These are phyloP conservation scores for Aspergillus awamori DNA, from an alignment of 2,329 filamentous ascomycete species.

Conservation along the genomic window DNA sequence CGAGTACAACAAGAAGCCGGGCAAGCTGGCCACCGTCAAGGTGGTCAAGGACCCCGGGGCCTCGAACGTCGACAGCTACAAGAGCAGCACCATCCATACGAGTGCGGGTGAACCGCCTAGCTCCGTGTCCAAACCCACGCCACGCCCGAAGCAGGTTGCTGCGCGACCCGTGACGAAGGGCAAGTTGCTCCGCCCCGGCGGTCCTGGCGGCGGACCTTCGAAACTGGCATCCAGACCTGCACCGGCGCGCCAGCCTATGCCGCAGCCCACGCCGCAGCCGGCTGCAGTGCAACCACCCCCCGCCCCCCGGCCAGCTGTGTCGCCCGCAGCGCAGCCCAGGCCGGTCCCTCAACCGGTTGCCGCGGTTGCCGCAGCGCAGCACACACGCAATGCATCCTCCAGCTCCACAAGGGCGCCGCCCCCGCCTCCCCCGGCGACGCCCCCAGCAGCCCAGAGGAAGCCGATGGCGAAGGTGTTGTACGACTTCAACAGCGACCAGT, in stretches of 20 bases:
- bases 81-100: slow-evolving; percentile 89
- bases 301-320: slow-evolving; percentile 38
- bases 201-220: slow-evolving; percentile 78
- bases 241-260: slow-evolving; percentile 42
- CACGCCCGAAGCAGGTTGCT: slow-evolving; percentile 81
- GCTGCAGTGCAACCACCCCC: slow-evolving; percentile 30
- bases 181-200: slow-evolving; percentile 87
- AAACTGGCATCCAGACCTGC: slow-evolving; percentile 58
- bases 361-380: slow-evolving; percentile 42
- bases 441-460: slow-evolving; percentile 63
- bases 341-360: slow-evolving; percentile 52
- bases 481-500: slow-evolving; percentile 81
- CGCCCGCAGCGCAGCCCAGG: slow-evolving; percentile 45
- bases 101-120: slow-evolving; percentile 79
- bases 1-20: slow-evolving; percentile 97
- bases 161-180: slow-evolving; percentile 90
- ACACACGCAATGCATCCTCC: slow-evolving; percentile 56
- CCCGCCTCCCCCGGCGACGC: slow-evolving; percentile 66
- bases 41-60: slow-evolving; percentile 80
- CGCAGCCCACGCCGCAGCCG: slow-evolving; percentile 34
- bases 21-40: slow-evolving; percentile 87
- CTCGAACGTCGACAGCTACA: slow-evolving; percentile 76
- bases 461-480: slow-evolving; percentile 88
- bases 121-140: slow-evolving; percentile 80
- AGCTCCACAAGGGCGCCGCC: slow-evolving; percentile 66